Evolutionary conservation across 148 eudicot species (phyloP), one percentile per base, ranked within the genome.

Genomic region (Bassia scoparia): DNA sequence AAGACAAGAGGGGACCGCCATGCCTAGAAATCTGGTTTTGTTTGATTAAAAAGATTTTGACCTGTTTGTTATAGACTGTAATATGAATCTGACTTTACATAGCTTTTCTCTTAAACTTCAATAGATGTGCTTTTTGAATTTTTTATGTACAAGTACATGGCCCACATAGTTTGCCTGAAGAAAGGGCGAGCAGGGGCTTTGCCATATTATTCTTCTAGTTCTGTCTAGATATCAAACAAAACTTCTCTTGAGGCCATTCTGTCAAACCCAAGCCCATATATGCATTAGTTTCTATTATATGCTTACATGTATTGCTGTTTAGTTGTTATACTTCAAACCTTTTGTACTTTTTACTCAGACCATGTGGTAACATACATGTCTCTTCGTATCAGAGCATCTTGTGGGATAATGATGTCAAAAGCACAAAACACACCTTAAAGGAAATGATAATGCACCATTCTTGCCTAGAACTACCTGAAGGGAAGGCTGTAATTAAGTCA

Each of bases 371-470:
- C 38, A 23, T 68, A 60, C 20, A 61, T 35, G 8, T 55, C 44
- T 23, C 26, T 2, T 69, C 3, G 38, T 83, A 67, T 37, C 85
- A 92, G 98, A 88, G 96, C 87, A 90, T 92, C 74, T 86, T 92
- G 71, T 92, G 98, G 96, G 96, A 92, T 72, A 88, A 90, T 79
- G 98, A 92, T 70, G 73, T 90, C 15, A 90, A 82, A 80, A 90
- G 87, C 86, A 87, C 86, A 55, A 92, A 92, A 81, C 90, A 90
- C 60, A 88, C 96, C 27, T 75, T 92, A 79, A 92, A 82, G 82
- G 98, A 92, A 81, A 92, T 92, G 91, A 92, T 92, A 77, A 80
- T 80, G 87, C 96, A 87, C 77, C 81, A 85, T 83, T 84, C 93
- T 50, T 88, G 82, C 76, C 91, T 90, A 75, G 98, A 78, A 74